phyloP scores from a whole-genome alignment of 352 stramenopile species.

The Plasmopara muralis region DNA sequence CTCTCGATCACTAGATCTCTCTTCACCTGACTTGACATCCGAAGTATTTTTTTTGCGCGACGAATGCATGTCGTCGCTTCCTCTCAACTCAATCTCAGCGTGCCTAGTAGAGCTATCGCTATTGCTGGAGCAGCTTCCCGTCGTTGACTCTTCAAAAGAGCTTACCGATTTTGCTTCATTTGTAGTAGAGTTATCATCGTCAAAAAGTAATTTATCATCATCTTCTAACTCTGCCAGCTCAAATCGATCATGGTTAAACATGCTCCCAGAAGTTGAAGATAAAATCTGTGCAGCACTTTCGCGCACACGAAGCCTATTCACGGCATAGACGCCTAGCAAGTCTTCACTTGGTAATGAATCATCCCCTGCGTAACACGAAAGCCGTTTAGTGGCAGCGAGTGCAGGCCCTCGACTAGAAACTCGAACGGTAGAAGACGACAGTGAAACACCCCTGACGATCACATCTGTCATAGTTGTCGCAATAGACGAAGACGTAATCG shows the following conservation, averaged over 20 bases:
- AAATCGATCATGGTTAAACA: conserved; percentile 22
- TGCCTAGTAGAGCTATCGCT: conserved; percentile 19
- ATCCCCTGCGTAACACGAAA: conserved; percentile 22
- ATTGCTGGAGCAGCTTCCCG: conserved; percentile 34
- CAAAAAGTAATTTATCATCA: conserved; percentile 15
- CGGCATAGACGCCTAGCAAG: conserved; percentile 22
- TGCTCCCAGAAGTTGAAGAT: conserved; percentile 10
- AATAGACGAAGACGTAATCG: conserved; percentile 12
- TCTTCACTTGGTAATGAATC: conserved; percentile 20
- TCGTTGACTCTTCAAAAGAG: conserved; percentile 39
- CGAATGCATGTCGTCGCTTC: conserved; percentile 9
- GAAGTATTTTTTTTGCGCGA: conserved; percentile 12
- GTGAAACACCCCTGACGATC: conserved; percentile 18
- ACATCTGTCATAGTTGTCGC: conserved; percentile 20
- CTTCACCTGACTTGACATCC: conserved; percentile 26
- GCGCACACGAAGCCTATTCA: conserved; percentile 20
- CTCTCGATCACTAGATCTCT: conserved; percentile 21
- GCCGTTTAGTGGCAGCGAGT: conserved; percentile 7
- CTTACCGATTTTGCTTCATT: conserved; percentile 28
- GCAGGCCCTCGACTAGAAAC: conserved; percentile 11
- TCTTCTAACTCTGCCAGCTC: conserved; percentile 30
- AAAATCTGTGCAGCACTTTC: conserved; percentile 19
- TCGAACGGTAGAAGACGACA: conserved; percentile 19
- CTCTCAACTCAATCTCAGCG: conserved; percentile 11
- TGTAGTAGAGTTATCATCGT: conserved; percentile 20